Conservation (phyloP, 2,329 filamentous ascomycete species). For the Monosporascus cannonballus region DNA sequence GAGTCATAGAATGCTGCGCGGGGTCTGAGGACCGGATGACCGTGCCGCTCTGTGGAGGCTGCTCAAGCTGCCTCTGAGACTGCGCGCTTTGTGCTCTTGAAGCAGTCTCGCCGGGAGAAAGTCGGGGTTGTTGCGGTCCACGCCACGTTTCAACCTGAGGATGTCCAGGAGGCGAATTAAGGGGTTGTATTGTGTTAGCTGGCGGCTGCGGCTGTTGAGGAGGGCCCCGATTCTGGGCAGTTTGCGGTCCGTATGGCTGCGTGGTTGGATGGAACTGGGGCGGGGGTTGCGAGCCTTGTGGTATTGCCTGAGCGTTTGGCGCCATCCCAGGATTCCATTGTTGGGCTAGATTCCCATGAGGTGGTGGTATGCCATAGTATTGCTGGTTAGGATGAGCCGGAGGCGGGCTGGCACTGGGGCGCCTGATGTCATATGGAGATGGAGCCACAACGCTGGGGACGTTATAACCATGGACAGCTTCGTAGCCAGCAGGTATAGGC, state of each 20-base stretch:
- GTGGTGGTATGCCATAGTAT: slow-evolving; percentile 6
- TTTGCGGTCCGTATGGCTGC: not conserved
- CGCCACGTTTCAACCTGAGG: not conserved
- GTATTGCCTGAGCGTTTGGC: slow-evolving; percentile 1
- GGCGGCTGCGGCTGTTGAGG: not conserved
- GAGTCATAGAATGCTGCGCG: slow-evolving; percentile 1
- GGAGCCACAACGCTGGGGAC: slow-evolving; percentile 16
- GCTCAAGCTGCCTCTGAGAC: not conserved
- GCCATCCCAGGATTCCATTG: slow-evolving; percentile 19
- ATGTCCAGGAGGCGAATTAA: not conserved
- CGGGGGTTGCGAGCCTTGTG: not conserved
- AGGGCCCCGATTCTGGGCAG: not conserved
- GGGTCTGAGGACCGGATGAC: not conserved
- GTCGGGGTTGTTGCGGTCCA: not conserved
- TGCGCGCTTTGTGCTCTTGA: not conserved
- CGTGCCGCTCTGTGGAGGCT: not conserved
- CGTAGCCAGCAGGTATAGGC: slow-evolving; percentile 26
- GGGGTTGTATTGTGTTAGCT: not conserved
- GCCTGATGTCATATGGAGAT: slow-evolving; percentile 24
- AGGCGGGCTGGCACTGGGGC: slow-evolving; percentile 5
- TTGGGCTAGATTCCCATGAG: slow-evolving; percentile 8
- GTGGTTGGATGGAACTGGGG: not conserved
- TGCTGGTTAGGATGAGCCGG: slow-evolving; percentile 12
- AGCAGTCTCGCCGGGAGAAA: not conserved
- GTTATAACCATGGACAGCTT: slow-evolving; percentile 27